phyloP scores from a whole-genome alignment of 192 early-diverging fungal genomes.

The Coemansia furcata region DNA sequence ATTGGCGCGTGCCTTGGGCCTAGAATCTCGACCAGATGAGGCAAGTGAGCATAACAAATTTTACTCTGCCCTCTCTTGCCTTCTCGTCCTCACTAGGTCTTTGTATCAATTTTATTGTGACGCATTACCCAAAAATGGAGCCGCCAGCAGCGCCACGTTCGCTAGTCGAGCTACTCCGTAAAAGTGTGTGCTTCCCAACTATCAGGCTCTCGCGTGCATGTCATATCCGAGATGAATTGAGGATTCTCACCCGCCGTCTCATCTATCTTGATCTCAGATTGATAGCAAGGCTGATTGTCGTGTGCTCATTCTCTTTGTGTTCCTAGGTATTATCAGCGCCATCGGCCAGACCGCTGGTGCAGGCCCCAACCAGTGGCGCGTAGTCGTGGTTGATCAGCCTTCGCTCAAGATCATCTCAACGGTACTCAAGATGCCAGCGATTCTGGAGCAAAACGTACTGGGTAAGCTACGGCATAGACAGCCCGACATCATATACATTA shows the following conservation, averaged over 20 bases:
- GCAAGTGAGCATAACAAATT: background rate
- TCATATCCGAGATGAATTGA: background rate
- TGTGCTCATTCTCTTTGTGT: background rate
- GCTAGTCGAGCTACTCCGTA: conserved; percentile 39
- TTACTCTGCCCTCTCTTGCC: background rate
- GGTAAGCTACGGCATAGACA: conserved; percentile 11
- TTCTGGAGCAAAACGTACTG: conserved; percentile 48
- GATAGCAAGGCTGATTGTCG: background rate
- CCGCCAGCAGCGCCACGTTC: conserved; percentile 9
- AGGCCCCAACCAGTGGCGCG: conserved; percentile 43
- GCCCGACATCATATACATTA: too few relatives aligned
- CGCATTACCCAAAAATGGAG: background rate
- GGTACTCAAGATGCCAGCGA: conserved; percentile 47
- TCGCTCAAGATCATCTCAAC: conserved; percentile 49
- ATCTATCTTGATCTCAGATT: background rate
- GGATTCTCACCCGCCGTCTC: conserved; percentile 1
- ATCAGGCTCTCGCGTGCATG: background rate
- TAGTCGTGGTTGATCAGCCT: conserved; percentile 48
- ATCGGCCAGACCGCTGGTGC: conserved; percentile 29
- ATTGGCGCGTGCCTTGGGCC: background rate
- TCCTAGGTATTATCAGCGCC: conserved; percentile 42
- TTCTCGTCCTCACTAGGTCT: background rate
- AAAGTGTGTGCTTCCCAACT: conserved; percentile 19
- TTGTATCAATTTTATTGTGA: background rate
- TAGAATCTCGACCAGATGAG: background rate